Base-by-base conservation (phyloP, 2,329 filamentous ascomycete genomes). In the Fusarium neocosmosporiellum region DNA sequence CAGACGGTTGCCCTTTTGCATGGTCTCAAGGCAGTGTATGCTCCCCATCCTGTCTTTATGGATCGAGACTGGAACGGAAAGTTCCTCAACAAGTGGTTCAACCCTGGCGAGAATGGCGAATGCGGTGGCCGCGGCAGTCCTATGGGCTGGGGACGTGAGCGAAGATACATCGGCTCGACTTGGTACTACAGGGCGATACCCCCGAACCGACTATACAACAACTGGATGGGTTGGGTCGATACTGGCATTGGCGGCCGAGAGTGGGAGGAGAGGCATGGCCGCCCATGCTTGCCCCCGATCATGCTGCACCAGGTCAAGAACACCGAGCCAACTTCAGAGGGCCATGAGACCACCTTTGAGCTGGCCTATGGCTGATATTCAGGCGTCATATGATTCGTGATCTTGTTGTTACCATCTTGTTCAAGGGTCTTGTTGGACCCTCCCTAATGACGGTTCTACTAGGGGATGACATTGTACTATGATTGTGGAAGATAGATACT, bases 21-120 rank as follows among this genome's bases (percentile, higher is more conserved):
- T 79, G 93, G 94, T 7, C 85, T 95, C 57, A 96, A 96, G 83
- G 90, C 92, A 6, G 91, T 94, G 5, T 94, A 92, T 77, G 92
- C 90, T 13, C 93, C 93, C 13, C 93, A 95, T 80, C 93, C 93
- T 2, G 89, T 95, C 54, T 95, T 91, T 81, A 93, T 94, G 77
- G 93, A 96, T 81, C 89, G 93, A 69, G 88, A 92, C 58, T 95
- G 92, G 92, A 82, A 83, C 33, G 84, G 87, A 3, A 80, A 83
- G 33, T 86, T 86, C 67, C 79, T 91, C 31, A 85, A 86, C 33
- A 85, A 84, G 69, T 91, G 87, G 86, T 91, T 91, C 81, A 91
- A 91, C 69, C 86, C 88, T 10, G 89, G 89, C 1, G 84, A 85
- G 8, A 85, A 85, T 9, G 88, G 88, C 9, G 85, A 87, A 68